Evolutionary conservation across 306 rosid genomes (phyloP).

Genomic region (Inga leiocalycina): DNA sequence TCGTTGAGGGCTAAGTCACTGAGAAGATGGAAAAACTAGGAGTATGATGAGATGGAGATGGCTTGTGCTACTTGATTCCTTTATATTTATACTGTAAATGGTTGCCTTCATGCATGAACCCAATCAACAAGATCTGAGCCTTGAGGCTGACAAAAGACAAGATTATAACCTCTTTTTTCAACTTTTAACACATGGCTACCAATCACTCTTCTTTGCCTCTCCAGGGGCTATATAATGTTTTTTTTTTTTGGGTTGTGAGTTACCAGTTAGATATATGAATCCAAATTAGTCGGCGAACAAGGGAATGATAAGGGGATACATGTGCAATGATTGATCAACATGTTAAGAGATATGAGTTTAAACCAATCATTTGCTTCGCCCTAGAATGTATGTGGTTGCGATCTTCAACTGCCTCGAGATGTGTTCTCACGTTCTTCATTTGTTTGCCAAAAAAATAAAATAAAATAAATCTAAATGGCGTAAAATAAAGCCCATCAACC

Average conservation of each 20-base stretch:
- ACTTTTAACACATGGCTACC: slow-evolving; percentile 56
- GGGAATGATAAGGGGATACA: slow-evolving; percentile 68
- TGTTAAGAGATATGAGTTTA: slow-evolving; percentile 44
- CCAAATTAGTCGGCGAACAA: slow-evolving; percentile 46
- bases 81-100: slow-evolving; percentile 46
- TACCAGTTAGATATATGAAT: slow-evolving; percentile 31
- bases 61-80: slow-evolving; percentile 26
- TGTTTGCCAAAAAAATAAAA: neutral
- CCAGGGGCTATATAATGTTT: slow-evolving; percentile 25
- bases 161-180: slow-evolving; percentile 31
- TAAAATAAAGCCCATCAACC: slow-evolving; percentile 41
- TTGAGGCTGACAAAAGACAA: slow-evolving; percentile 43
- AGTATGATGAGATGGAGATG: slow-evolving; percentile 27
- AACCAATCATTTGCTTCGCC: slow-evolving; percentile 54
- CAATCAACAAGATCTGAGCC: slow-evolving; percentile 20
- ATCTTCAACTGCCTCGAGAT: slow-evolving; percentile 30
- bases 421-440: slow-evolving; percentile 18
- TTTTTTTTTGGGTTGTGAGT: neutral
- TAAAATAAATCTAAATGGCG: neutral
- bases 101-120: slow-evolving; percentile 33
- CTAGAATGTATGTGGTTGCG: slow-evolving; percentile 56
- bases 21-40: neutral
- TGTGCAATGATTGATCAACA: slow-evolving; percentile 80
- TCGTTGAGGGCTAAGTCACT: slow-evolving; percentile 16
- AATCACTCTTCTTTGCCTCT: slow-evolving; percentile 41